Evolutionary conservation across 371 early-diverging fungal species (phyloP), one percentile per base, ranked within the genome.

Genomic region (Mucor velutinosus): DNA sequence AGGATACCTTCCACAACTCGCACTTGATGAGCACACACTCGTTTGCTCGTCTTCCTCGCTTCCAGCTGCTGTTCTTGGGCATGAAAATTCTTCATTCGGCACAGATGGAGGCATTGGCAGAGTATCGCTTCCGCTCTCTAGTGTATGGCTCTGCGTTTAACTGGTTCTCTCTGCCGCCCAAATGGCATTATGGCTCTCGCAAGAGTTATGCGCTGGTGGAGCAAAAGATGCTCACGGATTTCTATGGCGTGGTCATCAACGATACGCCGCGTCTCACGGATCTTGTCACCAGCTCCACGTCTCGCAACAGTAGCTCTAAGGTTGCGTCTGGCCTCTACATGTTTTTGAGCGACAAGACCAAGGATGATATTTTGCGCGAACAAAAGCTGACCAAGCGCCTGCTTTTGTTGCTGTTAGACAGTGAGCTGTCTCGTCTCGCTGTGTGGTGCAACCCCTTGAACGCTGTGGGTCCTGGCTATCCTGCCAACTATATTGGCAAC

Each of bases 371-470:
- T 21, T 43, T 75, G 43, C 60, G 53, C 6, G 65, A 75, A 33
- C 75, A 75, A 11, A 67, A 75, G 25, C 37, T 32, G 27, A 37
- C 66, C 21, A 67, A 78, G 33, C 78, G 78, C 27, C 75, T 97
- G 12, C 65, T 97, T 23, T 75, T 94, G 55, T 69, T 97, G 14
- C 87, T 98, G 35, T 73, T 95, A 23, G 97, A 97, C 71, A 93
- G 91, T 63, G 98, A 98, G 71, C 71, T 97, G 39, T 84, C 89
- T 43, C 89, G 93, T 19, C 76, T 95, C 58, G 85, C 88, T 8
- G 89, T 94, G 0, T 95, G 97, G 95, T 85, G 83, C 61, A 89
- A 90, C 47, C 95, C 96, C 1, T 74, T 91, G 43, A 82, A 81
- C 65, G 41, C 81, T 19, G 64, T 82, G 35, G 83, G 83, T 49